These are phyloP conservation scores for Dipteronia sinensis DNA, from an alignment of 345 rosid species.

Conservation along the genomic window DNA sequence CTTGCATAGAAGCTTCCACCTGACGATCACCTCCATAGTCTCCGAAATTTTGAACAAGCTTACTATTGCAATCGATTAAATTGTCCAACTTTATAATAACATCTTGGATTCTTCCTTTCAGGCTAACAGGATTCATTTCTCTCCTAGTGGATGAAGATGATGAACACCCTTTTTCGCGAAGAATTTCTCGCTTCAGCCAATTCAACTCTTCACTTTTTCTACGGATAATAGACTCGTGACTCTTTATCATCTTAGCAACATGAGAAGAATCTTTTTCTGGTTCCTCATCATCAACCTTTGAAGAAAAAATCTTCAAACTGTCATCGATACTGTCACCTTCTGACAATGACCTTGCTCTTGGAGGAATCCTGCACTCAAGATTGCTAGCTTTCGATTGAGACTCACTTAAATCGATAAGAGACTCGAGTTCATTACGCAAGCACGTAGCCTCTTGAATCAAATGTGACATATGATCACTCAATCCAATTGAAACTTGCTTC, in stretches of 20 bases:
- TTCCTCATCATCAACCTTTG: constrained; percentile 2
- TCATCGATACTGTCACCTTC: constrained; percentile 8
- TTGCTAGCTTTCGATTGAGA: not conserved
- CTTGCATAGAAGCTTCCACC: constrained; percentile 5
- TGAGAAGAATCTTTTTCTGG: constrained; percentile 31
- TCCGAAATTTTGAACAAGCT: constrained; percentile 22
- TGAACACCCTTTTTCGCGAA: constrained; percentile 20
- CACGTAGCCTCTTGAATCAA: constrained; percentile 37
- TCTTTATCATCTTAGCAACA: constrained; percentile 65
- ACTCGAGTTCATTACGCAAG: constrained; percentile 45
- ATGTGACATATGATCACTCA: constrained; percentile 40
- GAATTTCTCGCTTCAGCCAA: constrained; percentile 26
- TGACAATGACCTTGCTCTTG: constrained; percentile 23
- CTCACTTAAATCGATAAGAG: constrained; percentile 33
- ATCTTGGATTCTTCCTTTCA: constrained; percentile 42
- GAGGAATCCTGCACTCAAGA: constrained; percentile 13
- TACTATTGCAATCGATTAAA: constrained; percentile 38
- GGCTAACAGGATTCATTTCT: constrained; percentile 31
- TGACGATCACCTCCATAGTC: constrained; percentile 13
- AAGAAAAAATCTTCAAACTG: constrained; percentile 3
- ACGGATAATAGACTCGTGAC: constrained; percentile 61
- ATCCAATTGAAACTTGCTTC: constrained; percentile 31
- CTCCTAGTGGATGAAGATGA: constrained; percentile 17
- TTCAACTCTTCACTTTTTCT: constrained; percentile 47
- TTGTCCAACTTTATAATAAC: constrained; percentile 41